These are phyloP conservation scores for Helotiales sp. DNA, from an alignment of 2,329 filamentous ascomycete species.

Conservation along the genomic window DNA sequence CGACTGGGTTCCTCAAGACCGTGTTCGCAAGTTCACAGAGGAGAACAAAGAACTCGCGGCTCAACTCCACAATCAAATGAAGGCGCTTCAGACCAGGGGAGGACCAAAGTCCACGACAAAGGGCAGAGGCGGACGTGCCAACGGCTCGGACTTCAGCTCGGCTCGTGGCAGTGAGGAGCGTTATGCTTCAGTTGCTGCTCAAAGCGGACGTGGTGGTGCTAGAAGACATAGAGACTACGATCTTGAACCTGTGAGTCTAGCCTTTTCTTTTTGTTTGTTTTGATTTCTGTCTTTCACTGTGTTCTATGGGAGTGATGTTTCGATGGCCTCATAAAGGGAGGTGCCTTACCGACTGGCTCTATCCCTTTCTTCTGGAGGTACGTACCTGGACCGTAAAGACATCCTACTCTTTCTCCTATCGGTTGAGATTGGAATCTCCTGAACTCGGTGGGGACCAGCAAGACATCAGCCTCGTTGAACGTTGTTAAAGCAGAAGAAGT, in stretches of 20 bases:
- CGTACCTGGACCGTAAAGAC: background rate
- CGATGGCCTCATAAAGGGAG: background rate
- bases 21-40: constrained; percentile 90
- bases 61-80: constrained; percentile 72
- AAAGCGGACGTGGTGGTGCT: constrained; percentile 70
- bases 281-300: constrained; percentile 24
- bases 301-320: background rate
- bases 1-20: constrained; percentile 95
- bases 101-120: constrained; percentile 49
- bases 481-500: background rate
- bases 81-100: constrained; percentile 45
- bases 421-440: background rate
- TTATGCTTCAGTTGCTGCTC: constrained; percentile 62
- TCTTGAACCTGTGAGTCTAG: constrained; percentile 74
- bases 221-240: constrained; percentile 77
- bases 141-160: constrained; percentile 65
- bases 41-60: constrained; percentile 91
- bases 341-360: background rate
- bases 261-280: constrained; percentile 23
- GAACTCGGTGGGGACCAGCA: background rate
- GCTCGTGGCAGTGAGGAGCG: constrained; percentile 80
- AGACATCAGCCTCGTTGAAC: background rate
- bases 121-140: constrained; percentile 57
- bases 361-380: background rate
- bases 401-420: background rate